Conservation (phyloP, 345 rosid species). For the Populus deltoides region DNA sequence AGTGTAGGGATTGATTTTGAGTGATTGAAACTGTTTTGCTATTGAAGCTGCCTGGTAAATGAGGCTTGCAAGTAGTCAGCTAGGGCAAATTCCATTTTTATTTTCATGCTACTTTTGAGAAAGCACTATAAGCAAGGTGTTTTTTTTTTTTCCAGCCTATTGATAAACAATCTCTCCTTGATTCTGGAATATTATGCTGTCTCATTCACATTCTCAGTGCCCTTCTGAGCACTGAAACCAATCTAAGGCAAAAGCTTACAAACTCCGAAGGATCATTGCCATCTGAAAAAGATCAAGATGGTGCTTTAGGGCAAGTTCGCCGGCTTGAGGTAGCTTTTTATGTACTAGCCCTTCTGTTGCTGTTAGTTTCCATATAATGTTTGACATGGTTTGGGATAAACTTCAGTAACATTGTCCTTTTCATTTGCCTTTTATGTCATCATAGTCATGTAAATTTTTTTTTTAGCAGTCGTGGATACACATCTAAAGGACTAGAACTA, state of each 20-base stretch:
- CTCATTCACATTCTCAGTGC: slow-evolving; percentile 79
- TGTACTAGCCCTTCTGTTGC: neutral
- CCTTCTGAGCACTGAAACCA: slow-evolving; percentile 58
- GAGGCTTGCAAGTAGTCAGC: neutral
- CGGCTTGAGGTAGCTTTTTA: slow-evolving; percentile 71
- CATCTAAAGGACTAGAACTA: neutral
- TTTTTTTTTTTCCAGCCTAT: slow-evolving; percentile 60
- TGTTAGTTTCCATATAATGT: neutral
- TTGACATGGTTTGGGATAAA: neutral
- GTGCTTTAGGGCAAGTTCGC: slow-evolving; percentile 44
- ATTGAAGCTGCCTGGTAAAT: neutral
- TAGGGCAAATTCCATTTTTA: neutral
- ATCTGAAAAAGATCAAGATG: slow-evolving; percentile 41
- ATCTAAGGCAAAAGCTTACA: slow-evolving; percentile 29
- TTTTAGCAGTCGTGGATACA: neutral
- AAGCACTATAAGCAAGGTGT: neutral
- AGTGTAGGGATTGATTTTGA: neutral
- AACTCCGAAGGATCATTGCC: slow-evolving; percentile 33
- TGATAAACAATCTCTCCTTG: slow-evolving; percentile 95
- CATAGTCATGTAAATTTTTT: neutral
- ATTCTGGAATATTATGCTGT: slow-evolving; percentile 98
- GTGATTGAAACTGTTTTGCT: neutral
- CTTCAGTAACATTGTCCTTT: neutral
- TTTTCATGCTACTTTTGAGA: neutral
- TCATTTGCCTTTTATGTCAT: neutral